These are phyloP conservation scores for Neurospora tetrasperma DNA, from an alignment of 495 filamentous ascomycete species.

Conservation along the genomic window DNA sequence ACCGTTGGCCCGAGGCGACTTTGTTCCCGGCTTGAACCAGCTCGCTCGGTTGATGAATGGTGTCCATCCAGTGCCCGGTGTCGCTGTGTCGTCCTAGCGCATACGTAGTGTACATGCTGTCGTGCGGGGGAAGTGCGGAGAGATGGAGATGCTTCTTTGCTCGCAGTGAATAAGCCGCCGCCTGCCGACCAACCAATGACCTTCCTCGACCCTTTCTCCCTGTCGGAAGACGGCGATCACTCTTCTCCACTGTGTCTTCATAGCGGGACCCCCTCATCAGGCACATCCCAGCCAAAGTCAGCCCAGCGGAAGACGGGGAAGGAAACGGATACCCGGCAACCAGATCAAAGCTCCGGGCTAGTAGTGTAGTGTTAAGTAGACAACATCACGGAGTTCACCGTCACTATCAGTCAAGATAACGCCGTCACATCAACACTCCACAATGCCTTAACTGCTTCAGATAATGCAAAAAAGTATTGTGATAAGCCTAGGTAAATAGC, in stretches of 20 bases:
- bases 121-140: neutral
- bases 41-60: neutral
- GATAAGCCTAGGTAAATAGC: neutral
- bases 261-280: neutral
- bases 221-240: neutral
- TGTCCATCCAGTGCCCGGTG: neutral
- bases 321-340: neutral
- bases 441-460: neutral
- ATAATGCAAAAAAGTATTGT: neutral
- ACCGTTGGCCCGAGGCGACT: neutral
- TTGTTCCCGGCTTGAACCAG: neutral
- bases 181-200: slow-evolving; percentile 13
- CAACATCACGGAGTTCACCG: neutral
- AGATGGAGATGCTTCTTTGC: neutral
- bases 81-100: neutral
- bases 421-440: neutral
- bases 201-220: neutral
- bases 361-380: neutral
- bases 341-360: neutral
- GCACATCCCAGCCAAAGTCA: neutral
- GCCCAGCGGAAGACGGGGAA: neutral
- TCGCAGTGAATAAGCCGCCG: slow-evolving; percentile 9
- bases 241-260: neutral
- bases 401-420: neutral
- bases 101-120: neutral